Conservation (phyloP, 768 basidiomycete genomes). For the Suillus fuscotomentosus region DNA sequence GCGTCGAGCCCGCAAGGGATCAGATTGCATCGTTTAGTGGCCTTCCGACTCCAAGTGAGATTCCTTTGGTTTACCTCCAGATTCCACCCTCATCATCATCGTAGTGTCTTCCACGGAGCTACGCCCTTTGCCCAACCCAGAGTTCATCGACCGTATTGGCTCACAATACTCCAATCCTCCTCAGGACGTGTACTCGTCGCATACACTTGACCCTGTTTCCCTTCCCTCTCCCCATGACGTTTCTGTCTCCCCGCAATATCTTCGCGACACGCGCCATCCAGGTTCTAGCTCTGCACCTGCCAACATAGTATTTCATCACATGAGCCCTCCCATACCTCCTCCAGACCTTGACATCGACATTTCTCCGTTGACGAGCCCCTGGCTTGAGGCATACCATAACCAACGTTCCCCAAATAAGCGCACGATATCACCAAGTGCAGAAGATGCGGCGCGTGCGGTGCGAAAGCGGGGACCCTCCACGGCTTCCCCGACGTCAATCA, state of each 20-base stretch:
- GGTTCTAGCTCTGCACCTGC: slow-evolving; percentile 68
- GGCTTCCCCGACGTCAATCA: slow-evolving; percentile 11
- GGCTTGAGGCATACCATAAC: slow-evolving; percentile 63
- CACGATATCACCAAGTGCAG: slow-evolving; percentile 53
- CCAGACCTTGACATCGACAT: slow-evolving; percentile 69
- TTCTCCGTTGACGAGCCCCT: slow-evolving; percentile 78
- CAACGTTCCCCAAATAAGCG: slow-evolving; percentile 45
- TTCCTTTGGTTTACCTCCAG: slow-evolving; percentile 17
- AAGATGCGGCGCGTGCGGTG: slow-evolving; percentile 45
- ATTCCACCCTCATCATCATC: slow-evolving; percentile 13
- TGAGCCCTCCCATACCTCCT: slow-evolving; percentile 37
- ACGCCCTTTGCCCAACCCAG: slow-evolving; percentile 54
- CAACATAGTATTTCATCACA: slow-evolving; percentile 60
- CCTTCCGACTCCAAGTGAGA: slow-evolving; percentile 68
- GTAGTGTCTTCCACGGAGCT: slow-evolving; percentile 66
- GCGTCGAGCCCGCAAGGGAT: slow-evolving; percentile 34
- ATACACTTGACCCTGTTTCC: slow-evolving; percentile 23
- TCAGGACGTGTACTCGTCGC: slow-evolving; percentile 25
- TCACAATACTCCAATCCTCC: slow-evolving; percentile 40
- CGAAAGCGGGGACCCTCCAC: slow-evolving; percentile 51
- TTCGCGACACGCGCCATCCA: slow-evolving; percentile 27
- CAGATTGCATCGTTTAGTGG: slow-evolving; percentile 42
- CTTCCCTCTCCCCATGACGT: slow-evolving; percentile 29
- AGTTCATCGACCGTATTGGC: slow-evolving; percentile 63
- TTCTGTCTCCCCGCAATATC: slow-evolving; percentile 26